phyloP scores from a whole-genome alignment of 2,329 filamentous ascomycete genomes.

The Volutella citrinella region DNA sequence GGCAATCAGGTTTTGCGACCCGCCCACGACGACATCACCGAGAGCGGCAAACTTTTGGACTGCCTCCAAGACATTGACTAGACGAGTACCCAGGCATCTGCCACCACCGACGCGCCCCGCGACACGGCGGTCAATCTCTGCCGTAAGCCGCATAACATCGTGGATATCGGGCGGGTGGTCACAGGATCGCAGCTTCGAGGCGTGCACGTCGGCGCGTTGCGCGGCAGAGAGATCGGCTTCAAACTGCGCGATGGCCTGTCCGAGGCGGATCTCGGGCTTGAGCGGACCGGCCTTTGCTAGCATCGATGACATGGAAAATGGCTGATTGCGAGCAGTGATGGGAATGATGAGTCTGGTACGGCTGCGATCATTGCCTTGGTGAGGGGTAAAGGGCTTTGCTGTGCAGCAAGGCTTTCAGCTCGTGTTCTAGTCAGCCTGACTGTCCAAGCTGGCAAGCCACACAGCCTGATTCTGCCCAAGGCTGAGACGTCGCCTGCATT shows the following conservation, averaged over 20 bases:
- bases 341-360: too few species aligned
- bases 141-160: conserved; percentile 41
- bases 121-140: conserved; percentile 31
- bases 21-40: conserved; percentile 34
- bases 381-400: too few species aligned
- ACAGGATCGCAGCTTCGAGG: conserved; percentile 15
- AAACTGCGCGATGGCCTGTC: conserved; percentile 37
- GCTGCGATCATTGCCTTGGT: too few species aligned
- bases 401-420: too few species aligned
- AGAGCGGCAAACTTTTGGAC: conserved; percentile 41
- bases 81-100: conserved; percentile 38
- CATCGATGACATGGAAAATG: conserved; percentile 4
- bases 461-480: too few species aligned
- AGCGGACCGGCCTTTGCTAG: conserved; percentile 6
- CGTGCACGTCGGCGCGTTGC: conserved; percentile 31
- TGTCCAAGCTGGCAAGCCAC: too few species aligned
- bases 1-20: conserved; percentile 42
- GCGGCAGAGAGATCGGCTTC: conserved; percentile 33
- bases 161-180: conserved; percentile 24
- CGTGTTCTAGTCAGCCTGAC: too few species aligned
- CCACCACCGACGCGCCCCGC: conserved; percentile 14
- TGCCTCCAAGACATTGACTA: conserved; percentile 38
- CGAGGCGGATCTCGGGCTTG: conserved; percentile 36
- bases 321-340: too few species aligned
- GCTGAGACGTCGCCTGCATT: too few species aligned